Evolutionary conservation across 306 rosid genomes (phyloP).

Genomic region (Dryas octopetala): DNA sequence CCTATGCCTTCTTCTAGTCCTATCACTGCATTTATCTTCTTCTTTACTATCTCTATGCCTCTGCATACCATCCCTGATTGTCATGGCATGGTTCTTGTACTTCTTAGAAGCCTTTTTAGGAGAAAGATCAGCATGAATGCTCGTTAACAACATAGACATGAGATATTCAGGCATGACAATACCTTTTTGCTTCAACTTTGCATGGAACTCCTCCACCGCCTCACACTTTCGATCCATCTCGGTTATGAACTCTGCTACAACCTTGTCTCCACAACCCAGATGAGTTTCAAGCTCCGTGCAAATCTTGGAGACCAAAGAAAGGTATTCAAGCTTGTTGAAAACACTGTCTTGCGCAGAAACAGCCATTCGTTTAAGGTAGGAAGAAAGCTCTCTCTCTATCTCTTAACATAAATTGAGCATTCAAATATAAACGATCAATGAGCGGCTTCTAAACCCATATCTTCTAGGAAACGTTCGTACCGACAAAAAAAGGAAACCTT

Average conservation of each 20-base stretch:
- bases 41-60: constrained; percentile 19
- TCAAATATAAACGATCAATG: background rate
- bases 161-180: constrained; percentile 75
- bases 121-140: constrained; percentile 71
- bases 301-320: constrained; percentile 78
- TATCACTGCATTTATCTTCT: constrained; percentile 21
- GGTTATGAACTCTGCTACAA: constrained; percentile 71
- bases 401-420: background rate
- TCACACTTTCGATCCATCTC: constrained; percentile 61
- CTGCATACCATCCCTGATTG: background rate
- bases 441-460: background rate
- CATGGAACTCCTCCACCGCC: constrained; percentile 57
- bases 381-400: background rate
- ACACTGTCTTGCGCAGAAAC: constrained; percentile 32
- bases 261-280: constrained; percentile 68
- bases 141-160: constrained; percentile 55
- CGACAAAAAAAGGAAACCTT: no score
- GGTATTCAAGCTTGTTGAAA: constrained; percentile 64
- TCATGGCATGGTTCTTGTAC: background rate
- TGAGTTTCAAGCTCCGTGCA: constrained; percentile 76
- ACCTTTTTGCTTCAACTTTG: constrained; percentile 63
- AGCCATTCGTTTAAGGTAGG: constrained; percentile 34
- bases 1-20: constrained; percentile 37
- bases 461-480: no score
- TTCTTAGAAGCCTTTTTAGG: constrained; percentile 33